A percentile compares a stretch with the other conserved stretches of the same genome.
Conservation (phyloP, 345 rosid species). For the Eucalyptus albens region DNA sequence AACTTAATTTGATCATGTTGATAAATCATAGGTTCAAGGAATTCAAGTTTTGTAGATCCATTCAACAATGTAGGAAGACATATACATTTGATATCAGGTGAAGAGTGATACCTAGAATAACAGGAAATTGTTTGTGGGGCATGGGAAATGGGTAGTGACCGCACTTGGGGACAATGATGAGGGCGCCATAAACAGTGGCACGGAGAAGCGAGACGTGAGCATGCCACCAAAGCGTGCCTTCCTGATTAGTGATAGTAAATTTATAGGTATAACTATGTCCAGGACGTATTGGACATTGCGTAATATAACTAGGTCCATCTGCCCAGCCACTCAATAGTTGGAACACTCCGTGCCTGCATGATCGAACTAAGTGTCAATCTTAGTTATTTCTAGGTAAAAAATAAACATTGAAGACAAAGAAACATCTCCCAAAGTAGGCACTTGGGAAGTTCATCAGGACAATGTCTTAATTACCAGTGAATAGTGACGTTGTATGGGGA, state of each 20-base stretch:
- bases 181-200: slow-evolving; percentile 80
- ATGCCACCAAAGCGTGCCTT: slow-evolving; percentile 93
- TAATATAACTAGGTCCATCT: slow-evolving; percentile 67
- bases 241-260: slow-evolving; percentile 47
- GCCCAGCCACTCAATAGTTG: slow-evolving; percentile 69
- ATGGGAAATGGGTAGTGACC: slow-evolving; percentile 62
- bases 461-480: slow-evolving; percentile 51
- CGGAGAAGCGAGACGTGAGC: slow-evolving; percentile 60
- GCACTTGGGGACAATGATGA: slow-evolving; percentile 43
- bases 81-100: background rate
- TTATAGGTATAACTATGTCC: slow-evolving; percentile 49
- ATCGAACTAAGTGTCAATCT: background rate
- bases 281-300: slow-evolving; percentile 73
- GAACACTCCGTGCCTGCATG: slow-evolving; percentile 65
- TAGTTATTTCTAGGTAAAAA: background rate
- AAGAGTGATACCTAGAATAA: slow-evolving; percentile 39
- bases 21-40: background rate
- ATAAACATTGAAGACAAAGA: background rate
- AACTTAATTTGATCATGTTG: background rate
- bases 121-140: slow-evolving; percentile 51
- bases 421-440: background rate
- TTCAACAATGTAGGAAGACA: background rate
- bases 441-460: background rate
- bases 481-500: slow-evolving; percentile 82
- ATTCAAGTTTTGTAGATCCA: background rate